A percentile compares a stretch with the other conserved stretches of the same genome.
These are phyloP conservation scores for Nannochloris sp. DNA, from an alignment of 139 green algal species.

Conservation along the genomic window DNA sequence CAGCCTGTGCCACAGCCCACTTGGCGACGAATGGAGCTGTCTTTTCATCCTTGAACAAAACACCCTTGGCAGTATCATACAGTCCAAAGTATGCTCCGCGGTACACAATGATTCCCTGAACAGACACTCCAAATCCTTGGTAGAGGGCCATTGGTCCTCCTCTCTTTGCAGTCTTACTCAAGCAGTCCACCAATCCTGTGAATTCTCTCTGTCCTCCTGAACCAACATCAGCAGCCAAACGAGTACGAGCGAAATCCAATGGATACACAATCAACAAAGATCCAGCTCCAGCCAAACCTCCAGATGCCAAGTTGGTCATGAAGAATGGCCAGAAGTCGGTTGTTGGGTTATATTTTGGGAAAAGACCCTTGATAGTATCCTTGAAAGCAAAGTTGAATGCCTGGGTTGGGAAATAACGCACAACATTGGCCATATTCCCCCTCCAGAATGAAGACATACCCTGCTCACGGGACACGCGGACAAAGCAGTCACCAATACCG, in stretches of 20 bases:
- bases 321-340: slow-evolving; percentile 96
- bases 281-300: slow-evolving; percentile 78
- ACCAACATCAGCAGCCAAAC: slow-evolving; percentile 87
- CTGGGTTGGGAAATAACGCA: slow-evolving; percentile 90
- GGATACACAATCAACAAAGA: slow-evolving; percentile 98
- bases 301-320: slow-evolving; percentile 91
- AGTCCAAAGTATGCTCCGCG: slow-evolving; percentile 97
- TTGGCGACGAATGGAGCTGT: slow-evolving; percentile 39
- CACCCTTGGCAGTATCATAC: slow-evolving; percentile 94
- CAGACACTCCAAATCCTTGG: slow-evolving; percentile 87
- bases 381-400: slow-evolving; percentile 99
- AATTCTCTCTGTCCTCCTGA: slow-evolving; percentile 60
- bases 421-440: slow-evolving; percentile 94
- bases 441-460: slow-evolving; percentile 91
- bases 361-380: slow-evolving; percentile 98
- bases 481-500: slow-evolving; percentile 94
- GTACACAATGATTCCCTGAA: slow-evolving; percentile 99
- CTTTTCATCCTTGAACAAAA: slow-evolving; percentile 68
- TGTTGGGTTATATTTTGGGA: slow-evolving; percentile 85
- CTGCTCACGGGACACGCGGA: slow-evolving; percentile 67
- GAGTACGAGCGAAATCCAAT: slow-evolving; percentile 97
- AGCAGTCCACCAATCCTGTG: slow-evolving; percentile 85
- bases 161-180: slow-evolving; percentile 61
- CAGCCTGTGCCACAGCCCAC: slow-evolving; percentile 78
- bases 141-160: slow-evolving; percentile 64